Base-by-base conservation (phyloP, 2,329 filamentous ascomycete genomes). In the Coleophoma cylindrospora region DNA sequence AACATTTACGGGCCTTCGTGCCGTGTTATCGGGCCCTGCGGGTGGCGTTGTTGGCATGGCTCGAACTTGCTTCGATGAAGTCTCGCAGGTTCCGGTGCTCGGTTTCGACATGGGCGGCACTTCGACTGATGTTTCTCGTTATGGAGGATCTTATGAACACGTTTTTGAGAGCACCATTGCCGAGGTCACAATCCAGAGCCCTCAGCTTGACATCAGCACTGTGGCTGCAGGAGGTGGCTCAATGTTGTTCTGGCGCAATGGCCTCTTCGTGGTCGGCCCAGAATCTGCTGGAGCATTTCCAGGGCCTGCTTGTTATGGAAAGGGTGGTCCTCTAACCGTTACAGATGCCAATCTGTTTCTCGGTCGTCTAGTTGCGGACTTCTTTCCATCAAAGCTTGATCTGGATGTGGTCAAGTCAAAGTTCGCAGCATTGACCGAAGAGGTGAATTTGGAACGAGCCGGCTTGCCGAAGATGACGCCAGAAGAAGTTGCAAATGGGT, bases 321-420 rank as follows among this genome's bases (percentile, higher is more conserved):
- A 96, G 66, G 88, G 86, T 0, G 91, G 91, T 0, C 91, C 91
- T 3, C 76, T 92, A 3, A 92, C 91, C 0, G 91, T 96, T 17
- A 96, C 91, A 0, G 91, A 96, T 65, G 91, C 91, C 1, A 96
- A 96, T 59, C 68, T 96, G 5, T 89, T 90, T 58, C 79, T 96
- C 0, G 90, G 91, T 0, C 79, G 91, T 37, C 73, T 96, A 5
- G 70, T 95, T 1, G 90, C 91, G 0, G 88, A 94, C 52, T 95
- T 91, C 73, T 96, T 96, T 63, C 91, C 91, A 0, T 91, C 91
- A 65, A 96, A 84, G 0, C 70, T 96, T 1, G 91, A 96, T 62
- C 73, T 79, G 1, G 80, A 87, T 44, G 86, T 87, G 1, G 94
- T 87, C 58, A 79, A 81, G 63, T 83, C 79, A 58, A 77, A 87